Percentiles rank a stretch among this genome's conserved stretches.
Conservation (phyloP, 768 basidiomycete species). For the Auriscalpium orientale region DNA sequence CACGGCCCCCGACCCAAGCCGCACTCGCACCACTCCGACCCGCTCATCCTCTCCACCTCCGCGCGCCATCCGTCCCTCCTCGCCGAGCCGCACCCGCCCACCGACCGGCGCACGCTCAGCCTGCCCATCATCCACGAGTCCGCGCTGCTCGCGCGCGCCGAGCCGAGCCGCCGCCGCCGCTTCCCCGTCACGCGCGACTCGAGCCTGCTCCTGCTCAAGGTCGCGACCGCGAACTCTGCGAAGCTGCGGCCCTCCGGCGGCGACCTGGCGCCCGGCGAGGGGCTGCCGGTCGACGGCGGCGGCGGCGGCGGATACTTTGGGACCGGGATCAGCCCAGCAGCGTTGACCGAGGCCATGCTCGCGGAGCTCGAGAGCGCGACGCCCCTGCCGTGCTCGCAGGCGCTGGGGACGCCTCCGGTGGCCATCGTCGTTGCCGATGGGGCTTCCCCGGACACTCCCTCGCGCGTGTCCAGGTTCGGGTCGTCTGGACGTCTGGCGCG, state of each 20-base stretch:
- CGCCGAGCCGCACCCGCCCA: not conserved
- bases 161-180: not conserved
- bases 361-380: not conserved
- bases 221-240: not conserved
- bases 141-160: not conserved
- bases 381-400: not conserved
- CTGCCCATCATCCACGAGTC: not conserved
- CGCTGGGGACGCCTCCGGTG: not conserved
- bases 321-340: not conserved
- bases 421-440: too few relatives aligned
- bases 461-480: not conserved
- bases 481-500: not conserved
- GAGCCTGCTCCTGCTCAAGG: not conserved
- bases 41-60: not conserved
- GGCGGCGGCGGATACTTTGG: not conserved
- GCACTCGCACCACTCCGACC: not conserved
- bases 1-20: too few relatives aligned
- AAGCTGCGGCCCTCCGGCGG: not conserved
- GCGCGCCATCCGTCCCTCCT: not conserved
- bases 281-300: not conserved
- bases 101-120: not conserved
- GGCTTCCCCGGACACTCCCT: not conserved
- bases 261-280: not conserved
- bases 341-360: not conserved
- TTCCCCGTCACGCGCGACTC: not conserved